These are phyloP conservation scores for Drechslerella coelobrocha DNA, from an alignment of 2,329 filamentous ascomycete species.

Conservation along the genomic window DNA sequence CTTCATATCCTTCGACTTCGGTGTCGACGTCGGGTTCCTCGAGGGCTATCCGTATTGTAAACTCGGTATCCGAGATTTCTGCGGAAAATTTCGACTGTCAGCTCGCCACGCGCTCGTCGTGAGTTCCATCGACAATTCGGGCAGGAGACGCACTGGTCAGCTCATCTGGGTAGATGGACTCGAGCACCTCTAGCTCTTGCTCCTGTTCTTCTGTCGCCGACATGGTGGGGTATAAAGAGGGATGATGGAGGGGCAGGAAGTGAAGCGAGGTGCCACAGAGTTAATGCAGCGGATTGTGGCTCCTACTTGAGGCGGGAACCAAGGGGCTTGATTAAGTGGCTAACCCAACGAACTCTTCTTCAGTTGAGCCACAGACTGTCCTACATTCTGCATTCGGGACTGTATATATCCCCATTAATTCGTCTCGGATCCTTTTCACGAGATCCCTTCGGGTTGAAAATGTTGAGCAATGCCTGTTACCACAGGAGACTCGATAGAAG, in stretches of 20 bases:
- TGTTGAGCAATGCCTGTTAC: too few relatives aligned
- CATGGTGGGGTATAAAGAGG: conserved; percentile 19
- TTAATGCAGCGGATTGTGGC: background rate
- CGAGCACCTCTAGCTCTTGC: conserved; percentile 96
- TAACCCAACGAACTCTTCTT: too few relatives aligned
- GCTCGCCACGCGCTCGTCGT: background rate
- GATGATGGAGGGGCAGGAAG: background rate
- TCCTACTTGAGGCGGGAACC: background rate
- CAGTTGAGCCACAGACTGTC: too few relatives aligned
- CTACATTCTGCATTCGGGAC: too few relatives aligned
- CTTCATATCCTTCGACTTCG: conserved; percentile 66
- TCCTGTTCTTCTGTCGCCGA: conserved; percentile 73
- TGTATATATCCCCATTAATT: too few relatives aligned
- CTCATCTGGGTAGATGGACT: conserved; percentile 97
- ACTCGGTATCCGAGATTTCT: conserved; percentile 92
- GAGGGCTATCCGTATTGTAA: conserved; percentile 82
- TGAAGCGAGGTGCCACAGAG: background rate
- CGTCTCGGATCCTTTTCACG: too few relatives aligned
- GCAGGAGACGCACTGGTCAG: conserved; percentile 73
- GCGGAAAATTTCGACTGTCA: conserved; percentile 28
- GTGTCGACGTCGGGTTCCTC: conserved; percentile 73
- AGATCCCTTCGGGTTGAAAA: too few relatives aligned
- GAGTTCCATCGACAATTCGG: background rate
- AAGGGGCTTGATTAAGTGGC: too few relatives aligned
- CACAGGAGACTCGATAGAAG: too few relatives aligned